Conservation (phyloP, 2,329 filamentous ascomycete genomes). For the Cyanodermella asteris region DNA sequence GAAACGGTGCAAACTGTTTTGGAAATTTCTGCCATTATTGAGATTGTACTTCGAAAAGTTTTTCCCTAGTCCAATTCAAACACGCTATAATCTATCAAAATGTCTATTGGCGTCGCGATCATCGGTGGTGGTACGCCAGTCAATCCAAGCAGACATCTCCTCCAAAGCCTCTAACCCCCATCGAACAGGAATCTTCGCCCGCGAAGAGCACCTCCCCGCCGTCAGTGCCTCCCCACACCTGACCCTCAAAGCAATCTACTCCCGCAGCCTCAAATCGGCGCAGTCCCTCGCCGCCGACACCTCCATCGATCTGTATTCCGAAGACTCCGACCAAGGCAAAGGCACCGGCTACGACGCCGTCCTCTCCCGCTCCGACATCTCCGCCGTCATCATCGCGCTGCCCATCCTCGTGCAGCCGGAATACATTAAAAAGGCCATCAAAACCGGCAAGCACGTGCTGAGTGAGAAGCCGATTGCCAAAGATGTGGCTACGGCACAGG, state of each 20-base stretch:
- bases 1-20: background rate
- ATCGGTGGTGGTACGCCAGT: slow-evolving; percentile 42
- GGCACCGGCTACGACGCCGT: slow-evolving; percentile 24
- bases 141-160: no score
- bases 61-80: slow-evolving; percentile 16
- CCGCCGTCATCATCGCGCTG: slow-evolving; percentile 30
- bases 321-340: slow-evolving; percentile 25
- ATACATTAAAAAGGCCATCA: slow-evolving; percentile 26
- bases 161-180: no score
- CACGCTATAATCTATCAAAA: no score
- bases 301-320: slow-evolving; percentile 31
- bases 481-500: slow-evolving; percentile 27
- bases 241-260: slow-evolving; percentile 34
- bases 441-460: slow-evolving; percentile 32
- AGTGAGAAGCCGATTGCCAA: slow-evolving; percentile 36
- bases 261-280: slow-evolving; percentile 33
- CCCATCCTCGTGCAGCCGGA: slow-evolving; percentile 30
- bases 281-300: slow-evolving; percentile 16
- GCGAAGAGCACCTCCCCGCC: slow-evolving; percentile 28
- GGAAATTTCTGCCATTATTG: no score
- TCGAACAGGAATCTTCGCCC: slow-evolving; percentile 31
- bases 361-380: slow-evolving; percentile 25
- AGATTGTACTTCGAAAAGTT: no score
- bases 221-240: slow-evolving; percentile 24
- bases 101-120: slow-evolving; percentile 32